phyloP scores from a whole-genome alignment of 2,329 filamentous ascomycete species.

The Phyllachora maydis region DNA sequence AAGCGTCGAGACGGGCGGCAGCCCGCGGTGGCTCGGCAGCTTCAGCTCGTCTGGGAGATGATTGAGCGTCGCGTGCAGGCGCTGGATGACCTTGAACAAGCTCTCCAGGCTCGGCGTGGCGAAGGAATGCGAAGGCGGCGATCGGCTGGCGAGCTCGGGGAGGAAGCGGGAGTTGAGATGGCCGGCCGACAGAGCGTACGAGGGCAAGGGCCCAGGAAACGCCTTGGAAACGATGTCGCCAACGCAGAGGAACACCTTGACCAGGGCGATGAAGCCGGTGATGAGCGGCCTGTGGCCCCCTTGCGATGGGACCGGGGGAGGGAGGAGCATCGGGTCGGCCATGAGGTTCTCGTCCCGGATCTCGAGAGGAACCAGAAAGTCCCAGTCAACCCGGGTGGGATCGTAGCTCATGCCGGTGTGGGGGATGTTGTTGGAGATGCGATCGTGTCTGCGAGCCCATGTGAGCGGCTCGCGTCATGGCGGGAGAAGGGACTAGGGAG shows the following conservation, averaged over 20 bases:
- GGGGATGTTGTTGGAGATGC: conserved; percentile 5
- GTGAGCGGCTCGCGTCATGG: not conserved
- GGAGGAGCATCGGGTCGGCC: not conserved
- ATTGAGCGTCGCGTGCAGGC: not conserved
- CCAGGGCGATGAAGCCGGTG: conserved; percentile 6
- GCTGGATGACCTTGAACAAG: not conserved
- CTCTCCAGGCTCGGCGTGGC: not conserved
- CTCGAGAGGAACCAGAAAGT: conserved; percentile 6
- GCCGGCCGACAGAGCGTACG: conserved; percentile 1
- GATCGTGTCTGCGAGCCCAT: conserved; percentile 4
- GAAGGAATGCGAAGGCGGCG: too few species aligned
- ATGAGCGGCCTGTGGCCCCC: conserved; percentile 2
- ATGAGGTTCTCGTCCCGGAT: conserved; percentile 4
- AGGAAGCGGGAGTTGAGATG: too few species aligned
- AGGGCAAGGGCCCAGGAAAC: conserved; percentile 3
- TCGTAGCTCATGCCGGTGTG: conserved; percentile 6
- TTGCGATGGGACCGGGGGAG: too few species aligned
- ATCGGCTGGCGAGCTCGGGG: too few species aligned
- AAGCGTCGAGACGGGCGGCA: not conserved
- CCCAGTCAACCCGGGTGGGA: conserved; percentile 6
- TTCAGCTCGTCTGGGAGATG: not conserved
- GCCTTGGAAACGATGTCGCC: conserved; percentile 3
- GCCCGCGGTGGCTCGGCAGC: not conserved
- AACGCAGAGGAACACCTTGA: conserved; percentile 6
- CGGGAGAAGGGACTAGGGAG: not conserved